Base-by-base conservation (phyloP, 2,329 filamentous ascomycete genomes). In the Monilinia laxa region DNA sequence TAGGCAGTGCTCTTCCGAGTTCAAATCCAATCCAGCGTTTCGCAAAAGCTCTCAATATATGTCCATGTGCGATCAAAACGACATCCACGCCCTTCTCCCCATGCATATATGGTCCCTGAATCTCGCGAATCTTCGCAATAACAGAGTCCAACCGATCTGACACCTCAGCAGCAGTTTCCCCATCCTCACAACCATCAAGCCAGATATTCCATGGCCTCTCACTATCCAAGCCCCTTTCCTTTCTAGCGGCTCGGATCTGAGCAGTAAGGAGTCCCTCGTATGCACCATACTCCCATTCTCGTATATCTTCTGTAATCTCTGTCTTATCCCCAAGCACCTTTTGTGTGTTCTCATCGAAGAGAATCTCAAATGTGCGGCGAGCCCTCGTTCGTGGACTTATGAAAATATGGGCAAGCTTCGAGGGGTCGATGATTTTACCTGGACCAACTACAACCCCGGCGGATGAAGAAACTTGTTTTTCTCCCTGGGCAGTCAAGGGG, bases 1-100 rank as follows among this genome's bases (percentile, higher is more conserved):
- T 74, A 1, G 75, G 75, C 28, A 79, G 58, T 12, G 71, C 73
- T 59, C 67, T 72, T 40, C 72, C 71, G 18, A 79, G 67, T 35
- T 75, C 74, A 75, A 81, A 82, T 0, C 79, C 73, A 65, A 86
- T 77, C 84, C 84, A 86, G 28, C 84, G 74, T 62, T 83, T 84
- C 23, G 83, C 82, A 72, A 87, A 84, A 1, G 82, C 81, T 52
- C 84, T 76, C 69, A 86, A 69, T 40, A 86, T 82, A 76, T 85
- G 84, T 2, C 79, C 78, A 70, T 80, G 78, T 9, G 75, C 77
- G 66, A 79, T 76, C 60, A 86, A 76, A 38, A 86, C 75, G 38
- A 86, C 81, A 75, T 85, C 82, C 45, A 78, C 80, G 3, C 76
- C 75, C 59, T 77, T 76, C 67, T 76, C 76, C 18, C 79, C 80